A percentile compares a stretch with the other conserved stretches of the same genome.
phyloP scores from a whole-genome alignment of 2,329 filamentous ascomycete species.

The Plenodomus biglobosus region DNA sequence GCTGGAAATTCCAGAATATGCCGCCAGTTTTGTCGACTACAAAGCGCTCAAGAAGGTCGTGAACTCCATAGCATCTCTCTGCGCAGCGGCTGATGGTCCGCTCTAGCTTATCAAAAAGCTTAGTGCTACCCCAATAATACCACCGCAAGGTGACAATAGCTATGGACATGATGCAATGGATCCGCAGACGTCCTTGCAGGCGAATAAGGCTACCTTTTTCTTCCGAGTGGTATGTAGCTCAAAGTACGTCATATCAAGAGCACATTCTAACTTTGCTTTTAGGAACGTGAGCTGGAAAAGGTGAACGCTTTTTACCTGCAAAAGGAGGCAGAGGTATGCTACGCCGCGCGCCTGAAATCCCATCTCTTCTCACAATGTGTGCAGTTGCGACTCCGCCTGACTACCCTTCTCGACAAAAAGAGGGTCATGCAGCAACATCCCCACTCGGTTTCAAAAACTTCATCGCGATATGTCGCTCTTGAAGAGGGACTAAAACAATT shows the following conservation, averaged over 20 bases:
- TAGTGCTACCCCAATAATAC: constrained; percentile 83
- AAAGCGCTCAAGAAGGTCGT: constrained; percentile 96
- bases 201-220: constrained; percentile 98
- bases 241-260: background rate
- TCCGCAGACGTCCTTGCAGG: constrained; percentile 86
- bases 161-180: constrained; percentile 57
- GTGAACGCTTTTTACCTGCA: constrained; percentile 98
- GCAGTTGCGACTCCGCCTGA: constrained; percentile 91
- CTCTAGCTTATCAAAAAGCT: constrained; percentile 94
- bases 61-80: constrained; percentile 3
- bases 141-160: constrained; percentile 67
- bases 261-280: constrained; percentile 7
- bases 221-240: constrained; percentile 76
- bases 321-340: constrained; percentile 90
- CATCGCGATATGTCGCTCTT: constrained; percentile 89
- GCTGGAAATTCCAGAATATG: constrained; percentile 98
- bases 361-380: constrained; percentile 14
- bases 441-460: constrained; percentile 77
- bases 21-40: constrained; percentile 98
- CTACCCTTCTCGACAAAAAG: constrained; percentile 94
- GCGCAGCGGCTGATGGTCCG: constrained; percentile 13
- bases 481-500: constrained; percentile 98
- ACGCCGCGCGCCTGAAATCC: constrained; percentile 1
- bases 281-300: constrained; percentile 98
- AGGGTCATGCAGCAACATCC: constrained; percentile 79